These are phyloP conservation scores for Paraphaeosphaeria sporulosa DNA, from an alignment of 2,329 filamentous ascomycete genomes.

Conservation along the genomic window DNA sequence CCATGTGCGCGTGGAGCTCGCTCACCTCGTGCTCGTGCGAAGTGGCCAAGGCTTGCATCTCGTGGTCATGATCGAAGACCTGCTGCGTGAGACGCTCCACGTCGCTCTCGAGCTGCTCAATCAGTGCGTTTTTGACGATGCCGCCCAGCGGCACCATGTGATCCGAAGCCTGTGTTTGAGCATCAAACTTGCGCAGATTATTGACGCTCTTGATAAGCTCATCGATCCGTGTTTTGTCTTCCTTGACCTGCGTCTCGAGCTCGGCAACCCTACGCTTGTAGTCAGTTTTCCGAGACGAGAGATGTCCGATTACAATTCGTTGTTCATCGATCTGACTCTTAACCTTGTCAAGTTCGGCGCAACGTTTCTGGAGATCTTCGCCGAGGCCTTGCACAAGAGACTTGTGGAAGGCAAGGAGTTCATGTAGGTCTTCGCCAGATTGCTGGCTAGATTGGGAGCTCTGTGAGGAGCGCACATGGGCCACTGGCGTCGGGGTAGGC, in stretches of 20 bases:
- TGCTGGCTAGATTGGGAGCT: background rate
- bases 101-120: background rate
- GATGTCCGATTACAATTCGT: background rate
- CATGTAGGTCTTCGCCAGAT: background rate
- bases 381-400: background rate
- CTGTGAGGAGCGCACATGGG: background rate
- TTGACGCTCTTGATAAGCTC: constrained; percentile 1
- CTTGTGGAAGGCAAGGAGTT: background rate
- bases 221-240: background rate
- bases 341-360: background rate
- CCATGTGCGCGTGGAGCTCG: background rate
- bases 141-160: background rate
- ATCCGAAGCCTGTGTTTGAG: background rate
- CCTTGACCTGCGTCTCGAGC: background rate
- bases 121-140: constrained; percentile 2
- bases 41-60: background rate
- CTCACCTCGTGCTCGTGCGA: background rate
- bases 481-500: background rate
- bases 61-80: background rate
- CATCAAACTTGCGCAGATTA: background rate
- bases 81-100: background rate
- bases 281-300: background rate
- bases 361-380: background rate
- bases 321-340: background rate
- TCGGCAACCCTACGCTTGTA: background rate